Percentiles rank a stretch among this genome's conserved stretches.
phyloP scores from a whole-genome alignment of 1,284 basidiomycete species.

The Bothia castanella region DNA sequence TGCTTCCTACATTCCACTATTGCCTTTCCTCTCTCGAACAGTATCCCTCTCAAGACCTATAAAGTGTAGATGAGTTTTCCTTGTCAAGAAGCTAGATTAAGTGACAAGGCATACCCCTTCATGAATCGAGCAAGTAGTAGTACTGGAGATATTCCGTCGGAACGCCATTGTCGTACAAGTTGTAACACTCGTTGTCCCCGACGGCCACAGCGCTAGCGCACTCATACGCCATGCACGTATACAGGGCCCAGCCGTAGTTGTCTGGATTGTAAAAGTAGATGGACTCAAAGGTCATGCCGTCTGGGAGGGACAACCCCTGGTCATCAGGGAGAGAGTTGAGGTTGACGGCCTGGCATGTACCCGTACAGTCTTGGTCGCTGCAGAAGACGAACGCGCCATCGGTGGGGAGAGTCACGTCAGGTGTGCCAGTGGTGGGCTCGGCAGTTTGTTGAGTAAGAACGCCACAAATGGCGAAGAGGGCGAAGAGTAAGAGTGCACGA shows the following conservation, averaged over 20 bases:
- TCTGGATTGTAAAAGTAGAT: slow-evolving; percentile 3
- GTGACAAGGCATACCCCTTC: neutral
- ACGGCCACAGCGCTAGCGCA: neutral
- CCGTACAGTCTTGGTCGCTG: slow-evolving; percentile 1
- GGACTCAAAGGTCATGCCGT: neutral
- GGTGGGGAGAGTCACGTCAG: neutral
- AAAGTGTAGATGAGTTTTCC: neutral
- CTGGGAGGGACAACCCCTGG: no score
- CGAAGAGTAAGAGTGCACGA: neutral
- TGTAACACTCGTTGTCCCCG: slow-evolving; percentile 3
- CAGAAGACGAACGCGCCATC: slow-evolving; percentile 6
- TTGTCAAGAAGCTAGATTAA: neutral
- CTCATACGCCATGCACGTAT: neutral
- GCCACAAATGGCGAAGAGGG: neutral
- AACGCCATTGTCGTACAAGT: slow-evolving; percentile 4
- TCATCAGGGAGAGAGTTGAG: no score
- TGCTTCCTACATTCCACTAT: no score
- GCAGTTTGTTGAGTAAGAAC: neutral
- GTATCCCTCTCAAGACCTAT: no score
- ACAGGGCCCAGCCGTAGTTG: neutral
- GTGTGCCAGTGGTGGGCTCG: no score
- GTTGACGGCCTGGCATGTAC: no score
- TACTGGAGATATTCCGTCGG: neutral
- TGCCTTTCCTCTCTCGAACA: no score
- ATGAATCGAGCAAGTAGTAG: neutral